Evolutionary conservation across 2,329 filamentous ascomycete genomes (phyloP).

Genomic region (Monosporascus sp.): DNA sequence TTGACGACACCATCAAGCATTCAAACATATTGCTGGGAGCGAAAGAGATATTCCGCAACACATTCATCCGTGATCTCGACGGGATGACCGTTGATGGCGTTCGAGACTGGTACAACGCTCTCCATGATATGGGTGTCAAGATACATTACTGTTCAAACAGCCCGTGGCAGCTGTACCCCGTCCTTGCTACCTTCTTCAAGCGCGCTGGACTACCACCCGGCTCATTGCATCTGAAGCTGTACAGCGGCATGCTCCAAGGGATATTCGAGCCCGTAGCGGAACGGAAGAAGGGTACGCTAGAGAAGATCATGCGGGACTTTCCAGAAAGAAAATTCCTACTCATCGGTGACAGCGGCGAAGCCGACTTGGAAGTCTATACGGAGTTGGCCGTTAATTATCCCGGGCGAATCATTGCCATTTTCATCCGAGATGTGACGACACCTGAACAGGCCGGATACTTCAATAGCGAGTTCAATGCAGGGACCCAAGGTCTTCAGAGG

Average conservation of each 20-base stretch:
- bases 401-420: constrained; percentile 76
- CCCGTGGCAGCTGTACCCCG: constrained; percentile 93
- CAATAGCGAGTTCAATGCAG: constrained; percentile 48
- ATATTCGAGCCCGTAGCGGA: constrained; percentile 98
- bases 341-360: constrained; percentile 93
- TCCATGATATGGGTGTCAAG: constrained; percentile 75
- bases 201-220: constrained; percentile 75
- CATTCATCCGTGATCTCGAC: constrained; percentile 79
- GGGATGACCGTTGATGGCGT: constrained; percentile 85
- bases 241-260: constrained; percentile 93
- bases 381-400: constrained; percentile 85
- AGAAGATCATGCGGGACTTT: constrained; percentile 83
- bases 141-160: constrained; percentile 99
- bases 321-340: constrained; percentile 84
- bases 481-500: constrained; percentile 20
- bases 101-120: constrained; percentile 76
- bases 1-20: constrained; percentile 95
- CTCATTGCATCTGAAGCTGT: constrained; percentile 93
- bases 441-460: constrained; percentile 71
- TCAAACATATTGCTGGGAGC: constrained; percentile 85
- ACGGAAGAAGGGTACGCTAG: constrained; percentile 82
- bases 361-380: constrained; percentile 94
- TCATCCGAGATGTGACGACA: constrained; percentile 94
- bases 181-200: constrained; percentile 80
- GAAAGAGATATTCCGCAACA: constrained; percentile 93